These are phyloP conservation scores for Clitopilus hobsonii DNA, from an alignment of 768 basidiomycete genomes.

Conservation along the genomic window DNA sequence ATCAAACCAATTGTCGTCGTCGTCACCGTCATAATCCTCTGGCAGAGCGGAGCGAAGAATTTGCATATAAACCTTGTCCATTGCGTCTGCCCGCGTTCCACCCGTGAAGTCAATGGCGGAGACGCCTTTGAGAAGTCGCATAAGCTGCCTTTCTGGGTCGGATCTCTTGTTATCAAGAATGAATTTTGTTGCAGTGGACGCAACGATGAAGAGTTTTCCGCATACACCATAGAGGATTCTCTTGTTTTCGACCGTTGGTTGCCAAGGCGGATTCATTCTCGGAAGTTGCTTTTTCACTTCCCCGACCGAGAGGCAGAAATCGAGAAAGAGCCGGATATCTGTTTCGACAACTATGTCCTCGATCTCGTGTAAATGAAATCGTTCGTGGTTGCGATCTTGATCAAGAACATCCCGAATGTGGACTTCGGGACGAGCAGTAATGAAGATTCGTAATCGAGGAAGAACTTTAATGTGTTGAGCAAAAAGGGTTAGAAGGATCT, in stretches of 20 bases:
- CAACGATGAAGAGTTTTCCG: neutral
- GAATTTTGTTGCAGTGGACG: neutral
- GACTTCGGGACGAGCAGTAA: neutral
- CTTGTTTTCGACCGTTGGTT: neutral
- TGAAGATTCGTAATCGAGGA: neutral
- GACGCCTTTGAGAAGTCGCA: neutral
- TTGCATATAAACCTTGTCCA: neutral
- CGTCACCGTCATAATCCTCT: neutral
- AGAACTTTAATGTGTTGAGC: neutral
- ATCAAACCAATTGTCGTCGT: neutral
- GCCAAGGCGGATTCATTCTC: neutral
- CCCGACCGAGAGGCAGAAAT: neutral
- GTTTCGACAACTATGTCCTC: neutral
- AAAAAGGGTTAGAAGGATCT: neutral
- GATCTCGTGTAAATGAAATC: constrained; percentile 2
- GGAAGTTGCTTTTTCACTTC: neutral
- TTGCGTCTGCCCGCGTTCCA: neutral
- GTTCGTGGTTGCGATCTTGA: neutral
- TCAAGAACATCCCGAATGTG: neutral
- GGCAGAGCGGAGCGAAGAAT: neutral
- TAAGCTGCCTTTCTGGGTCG: neutral
- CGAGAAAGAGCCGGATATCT: neutral
- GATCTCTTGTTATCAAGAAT: neutral
- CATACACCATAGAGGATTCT: neutral
- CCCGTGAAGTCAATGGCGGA: neutral